Evolutionary conservation across 768 basidiomycete genomes (phyloP).

Genomic region (Boletellus emodensis): DNA sequence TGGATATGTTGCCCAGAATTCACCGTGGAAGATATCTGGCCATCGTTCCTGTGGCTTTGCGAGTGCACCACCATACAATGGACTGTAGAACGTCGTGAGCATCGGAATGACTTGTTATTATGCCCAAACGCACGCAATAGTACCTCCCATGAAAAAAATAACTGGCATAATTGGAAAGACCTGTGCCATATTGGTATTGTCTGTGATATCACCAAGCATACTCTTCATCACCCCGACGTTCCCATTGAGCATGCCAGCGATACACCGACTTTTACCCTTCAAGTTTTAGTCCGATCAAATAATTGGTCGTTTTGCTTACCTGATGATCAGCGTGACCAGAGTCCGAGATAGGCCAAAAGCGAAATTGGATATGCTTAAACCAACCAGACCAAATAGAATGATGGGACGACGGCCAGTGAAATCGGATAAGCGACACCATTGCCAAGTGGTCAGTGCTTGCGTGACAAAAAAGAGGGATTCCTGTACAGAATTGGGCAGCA

Average conservation of each 20-base stretch:
- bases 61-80: conserved; percentile 56
- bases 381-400: conserved; percentile 50
- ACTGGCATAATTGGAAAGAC: conserved; percentile 31
- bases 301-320: conserved; percentile 28
- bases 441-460: conserved; percentile 54
- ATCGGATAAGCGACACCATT: conserved; percentile 64
- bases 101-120: neutral
- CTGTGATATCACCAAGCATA: conserved; percentile 61
- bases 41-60: conserved; percentile 53
- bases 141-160: conserved; percentile 28
- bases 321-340: conserved; percentile 51
- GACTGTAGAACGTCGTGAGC: conserved; percentile 32
- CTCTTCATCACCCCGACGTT: conserved; percentile 63
- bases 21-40: conserved; percentile 42
- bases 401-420: conserved; percentile 59
- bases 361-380: conserved; percentile 49
- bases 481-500: conserved; percentile 28
- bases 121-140: conserved; percentile 25
- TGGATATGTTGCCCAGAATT: conserved; percentile 35
- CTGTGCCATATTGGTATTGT: conserved; percentile 32
- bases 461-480: conserved; percentile 60
- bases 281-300: conserved; percentile 1
- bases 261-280: conserved; percentile 26
- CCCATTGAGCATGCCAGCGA: conserved; percentile 37
- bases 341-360: conserved; percentile 61